Base-by-base conservation (phyloP, 1,284 basidiomycete species). In the Tylopilus orsonianus region DNA sequence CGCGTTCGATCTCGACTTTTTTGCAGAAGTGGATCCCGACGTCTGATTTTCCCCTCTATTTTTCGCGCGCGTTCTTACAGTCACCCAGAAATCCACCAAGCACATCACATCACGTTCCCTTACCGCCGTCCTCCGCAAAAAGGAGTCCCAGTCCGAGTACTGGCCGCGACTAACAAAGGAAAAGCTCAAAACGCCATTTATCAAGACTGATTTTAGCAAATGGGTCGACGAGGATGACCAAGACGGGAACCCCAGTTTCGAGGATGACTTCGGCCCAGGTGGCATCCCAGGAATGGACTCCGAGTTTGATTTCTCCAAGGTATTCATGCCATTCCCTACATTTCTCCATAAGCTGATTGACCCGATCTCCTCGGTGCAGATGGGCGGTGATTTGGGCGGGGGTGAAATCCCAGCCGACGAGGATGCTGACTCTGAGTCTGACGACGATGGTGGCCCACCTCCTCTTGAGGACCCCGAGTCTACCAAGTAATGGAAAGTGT, bases 221-320 rank as follows among this genome's bases (percentile, higher is more conserved):
- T 97, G 93, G 93, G 87, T 89, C 43, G 93, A 96, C 65, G 93
- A 97, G 74, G 93, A 97, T 64, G 93, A 97, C 69, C 93, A 97
- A 72, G 87, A 91, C 27, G 86, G 75, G 41, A 75, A 70, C 16
- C 61, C 62, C 8, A 68, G 62, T 35, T 53, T 72, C 0, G 77
- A 78, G 8, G 79, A 79, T 0, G 78, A 78, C 8, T 48, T 68
- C 9, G 53, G 39, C 29, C 8, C 12, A 61, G 70, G 65, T 16
- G 76, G 70, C 8, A 73, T 78, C 65, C 71, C 71, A 14, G 74
- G 72, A 23, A 68, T 72, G 62, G 47, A 30, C 16, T 76, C 74
- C 9, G 78, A 70, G 8, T 77, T 81, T 69, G 72, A 87, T 70
- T 75, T 88, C 44, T 75, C 80, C 58, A 74, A 82, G 73, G 85